Evolutionary conservation across 805 yeast species (phyloP).

Genomic region (Candida silvicultrix): DNA sequence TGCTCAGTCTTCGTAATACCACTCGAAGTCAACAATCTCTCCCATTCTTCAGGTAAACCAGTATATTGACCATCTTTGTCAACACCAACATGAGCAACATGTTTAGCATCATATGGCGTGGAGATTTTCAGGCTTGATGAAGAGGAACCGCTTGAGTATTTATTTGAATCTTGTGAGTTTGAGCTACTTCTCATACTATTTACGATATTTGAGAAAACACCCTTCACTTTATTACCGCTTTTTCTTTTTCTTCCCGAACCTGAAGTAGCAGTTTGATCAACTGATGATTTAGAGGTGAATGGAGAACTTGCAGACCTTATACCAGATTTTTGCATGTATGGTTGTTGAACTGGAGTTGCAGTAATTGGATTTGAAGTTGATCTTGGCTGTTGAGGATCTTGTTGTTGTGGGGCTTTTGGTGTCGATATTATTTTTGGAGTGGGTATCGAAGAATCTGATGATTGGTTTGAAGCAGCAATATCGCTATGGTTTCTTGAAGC

Average conservation of each 20-base stretch:
- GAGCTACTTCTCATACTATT: slow-evolving; percentile 35
- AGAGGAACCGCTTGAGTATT: slow-evolving; percentile 10
- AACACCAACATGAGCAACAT: slow-evolving; percentile 89
- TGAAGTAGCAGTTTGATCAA: not conserved
- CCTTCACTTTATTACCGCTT: slow-evolving; percentile 48
- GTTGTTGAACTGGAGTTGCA: not conserved
- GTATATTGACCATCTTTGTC: slow-evolving; percentile 83
- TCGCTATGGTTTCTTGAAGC: slow-evolving; percentile 3
- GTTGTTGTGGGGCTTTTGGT: slow-evolving; percentile 8
- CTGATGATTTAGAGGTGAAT: slow-evolving; percentile 9
- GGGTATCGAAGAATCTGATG: slow-evolving; percentile 4
- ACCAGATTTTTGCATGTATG: slow-evolving; percentile 7
- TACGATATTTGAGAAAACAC: slow-evolving; percentile 47
- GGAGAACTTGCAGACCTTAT: slow-evolving; percentile 21
- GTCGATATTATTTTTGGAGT: slow-evolving; percentile 2
- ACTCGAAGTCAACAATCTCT: slow-evolving; percentile 68
- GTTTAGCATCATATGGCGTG: slow-evolving; percentile 87
- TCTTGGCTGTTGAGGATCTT: slow-evolving; percentile 9
- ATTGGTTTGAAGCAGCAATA: slow-evolving; percentile 2
- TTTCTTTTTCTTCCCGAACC: slow-evolving; percentile 21
- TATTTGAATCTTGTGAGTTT: slow-evolving; percentile 11
- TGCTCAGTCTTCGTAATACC: slow-evolving; percentile 88
- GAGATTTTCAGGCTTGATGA: slow-evolving; percentile 50
- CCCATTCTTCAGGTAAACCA: slow-evolving; percentile 94
- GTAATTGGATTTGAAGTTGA: slow-evolving; percentile 9